Conservation (phyloP, 768 basidiomycete genomes). For the Hemileccinum impolitum region DNA sequence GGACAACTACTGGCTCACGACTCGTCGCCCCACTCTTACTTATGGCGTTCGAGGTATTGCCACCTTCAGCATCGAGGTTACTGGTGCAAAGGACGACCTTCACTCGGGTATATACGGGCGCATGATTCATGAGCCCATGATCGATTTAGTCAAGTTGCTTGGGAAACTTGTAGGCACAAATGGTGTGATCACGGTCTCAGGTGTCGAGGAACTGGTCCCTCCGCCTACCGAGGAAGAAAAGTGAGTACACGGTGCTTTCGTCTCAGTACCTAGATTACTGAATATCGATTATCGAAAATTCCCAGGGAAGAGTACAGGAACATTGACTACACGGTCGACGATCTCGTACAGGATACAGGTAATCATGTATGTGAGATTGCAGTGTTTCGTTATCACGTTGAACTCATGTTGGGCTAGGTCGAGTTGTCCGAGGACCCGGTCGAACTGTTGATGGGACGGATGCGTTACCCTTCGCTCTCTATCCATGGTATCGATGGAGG, state of each 20-base stretch:
- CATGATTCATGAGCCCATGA: slow-evolving; percentile 84
- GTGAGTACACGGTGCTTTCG: neutral
- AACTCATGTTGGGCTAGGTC: slow-evolving; percentile 25
- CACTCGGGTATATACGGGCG: slow-evolving; percentile 86
- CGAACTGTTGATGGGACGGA: slow-evolving; percentile 55
- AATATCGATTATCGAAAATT: neutral
- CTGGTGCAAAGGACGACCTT: slow-evolving; percentile 79
- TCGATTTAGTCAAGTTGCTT: slow-evolving; percentile 75
- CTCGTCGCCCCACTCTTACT: slow-evolving; percentile 68
- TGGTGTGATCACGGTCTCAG: slow-evolving; percentile 80
- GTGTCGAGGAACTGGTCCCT: slow-evolving; percentile 77
- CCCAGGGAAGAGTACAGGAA: slow-evolving; percentile 1
- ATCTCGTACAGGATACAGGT: neutral
- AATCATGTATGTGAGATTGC: neutral
- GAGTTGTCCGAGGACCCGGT: slow-evolving; percentile 51
- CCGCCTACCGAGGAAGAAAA: slow-evolving; percentile 52
- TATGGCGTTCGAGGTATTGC: slow-evolving; percentile 82
- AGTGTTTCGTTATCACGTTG: slow-evolving; percentile 27
- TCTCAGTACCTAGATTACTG: neutral
- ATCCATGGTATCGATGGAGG: slow-evolving; percentile 69
- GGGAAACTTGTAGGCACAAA: slow-evolving; percentile 69
- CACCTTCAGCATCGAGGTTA: slow-evolving; percentile 75
- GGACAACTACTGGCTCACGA: slow-evolving; percentile 90
- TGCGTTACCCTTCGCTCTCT: slow-evolving; percentile 57
- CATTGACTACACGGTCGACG: neutral